Conservation (phyloP, 352 stramenopile genomes). For the Poterioochromonas sp. region DNA sequence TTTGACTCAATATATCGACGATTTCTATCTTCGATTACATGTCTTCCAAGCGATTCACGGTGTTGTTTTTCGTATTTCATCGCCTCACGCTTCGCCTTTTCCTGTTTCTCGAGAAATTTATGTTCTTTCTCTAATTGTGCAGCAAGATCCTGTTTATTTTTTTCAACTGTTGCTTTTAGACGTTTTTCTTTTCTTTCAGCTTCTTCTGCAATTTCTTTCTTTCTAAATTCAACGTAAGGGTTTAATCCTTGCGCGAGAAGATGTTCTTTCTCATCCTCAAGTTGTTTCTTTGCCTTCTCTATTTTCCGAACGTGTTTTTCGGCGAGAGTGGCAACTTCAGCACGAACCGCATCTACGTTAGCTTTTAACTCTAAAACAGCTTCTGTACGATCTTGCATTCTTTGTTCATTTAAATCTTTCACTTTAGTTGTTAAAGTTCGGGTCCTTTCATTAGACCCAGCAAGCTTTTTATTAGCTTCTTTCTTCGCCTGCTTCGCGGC, state of each 20-base stretch:
- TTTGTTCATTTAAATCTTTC: not conserved
- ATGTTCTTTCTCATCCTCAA: constrained; percentile 37
- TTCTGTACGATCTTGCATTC: constrained; percentile 8
- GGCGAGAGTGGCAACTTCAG: constrained; percentile 27
- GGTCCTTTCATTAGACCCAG: not conserved
- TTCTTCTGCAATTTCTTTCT: constrained; percentile 38
- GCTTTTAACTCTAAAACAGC: constrained; percentile 40
- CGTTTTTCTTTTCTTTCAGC: constrained; percentile 11
- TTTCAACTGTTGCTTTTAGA: constrained; percentile 34
- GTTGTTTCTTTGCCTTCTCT: constrained; percentile 26
- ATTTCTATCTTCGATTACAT: constrained; percentile 46
- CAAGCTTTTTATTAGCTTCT: not conserved
- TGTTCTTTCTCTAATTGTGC: constrained; percentile 34
- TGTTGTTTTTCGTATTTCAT: constrained; percentile 26
- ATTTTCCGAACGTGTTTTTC: constrained; percentile 33
- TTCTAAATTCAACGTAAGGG: constrained; percentile 42
- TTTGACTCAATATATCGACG: constrained; percentile 40
- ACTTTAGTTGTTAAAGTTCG: not conserved
- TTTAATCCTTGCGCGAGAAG: constrained; percentile 39
- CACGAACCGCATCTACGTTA: constrained; percentile 36
- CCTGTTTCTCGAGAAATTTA: constrained; percentile 36
- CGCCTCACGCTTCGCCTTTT: constrained; percentile 26
- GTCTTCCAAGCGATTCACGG: constrained; percentile 37
- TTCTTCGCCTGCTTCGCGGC: not conserved
- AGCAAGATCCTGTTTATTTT: constrained; percentile 35